Base-by-base conservation (phyloP, 164 flowering plant species). In the Akebia trifoliata region DNA sequence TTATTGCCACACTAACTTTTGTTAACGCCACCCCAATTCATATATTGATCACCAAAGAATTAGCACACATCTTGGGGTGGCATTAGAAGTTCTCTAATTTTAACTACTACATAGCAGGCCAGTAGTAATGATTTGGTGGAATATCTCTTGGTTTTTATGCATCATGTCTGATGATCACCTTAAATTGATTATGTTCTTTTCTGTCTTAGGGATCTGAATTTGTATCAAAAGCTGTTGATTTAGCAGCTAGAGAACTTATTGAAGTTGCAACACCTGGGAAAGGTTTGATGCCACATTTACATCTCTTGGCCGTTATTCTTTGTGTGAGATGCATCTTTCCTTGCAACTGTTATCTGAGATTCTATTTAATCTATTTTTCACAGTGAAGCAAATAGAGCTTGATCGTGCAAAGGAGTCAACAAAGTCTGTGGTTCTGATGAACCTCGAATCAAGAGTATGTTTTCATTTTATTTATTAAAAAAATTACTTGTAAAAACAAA, bases 361-460 rank as follows among this genome's bases (percentile, higher is more conserved):
- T 62, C 28, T 54, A 25, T 28, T 12, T 50, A 1, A 52, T 49
- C 26, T 54, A n/a, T 28, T 18, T n/a, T 11, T 40, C 24, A 18
- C 64, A 74, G 77, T 70, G 60, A 67, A 60, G 31, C 69, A 63
- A 54, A 30, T 57, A 25, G 86, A 87, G 73, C 81, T 91, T 14
- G 76, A 78, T 51, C 94, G 97, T 56, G 96, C 97, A 35, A 91
- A 87, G 72, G 78, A 72, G 54, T 61, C 90, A 44, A 80, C 94
- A 17, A 91, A 83, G 64, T 77, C 97, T 39, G 84, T 85, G 18
- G 76, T 91, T 66, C 64, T 91, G 71, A 87, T 87, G 90, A 84
- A 91, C 77, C 76, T 91, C 61, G 97, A 91, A 72, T 91, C 96
- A 31, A 78, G 92, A 61, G 97, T 90, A 80, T 50, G 82, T 47